Evolutionary conservation across 176 grass and related monocot species (phyloP).

Genomic region (Secale cereale): DNA sequence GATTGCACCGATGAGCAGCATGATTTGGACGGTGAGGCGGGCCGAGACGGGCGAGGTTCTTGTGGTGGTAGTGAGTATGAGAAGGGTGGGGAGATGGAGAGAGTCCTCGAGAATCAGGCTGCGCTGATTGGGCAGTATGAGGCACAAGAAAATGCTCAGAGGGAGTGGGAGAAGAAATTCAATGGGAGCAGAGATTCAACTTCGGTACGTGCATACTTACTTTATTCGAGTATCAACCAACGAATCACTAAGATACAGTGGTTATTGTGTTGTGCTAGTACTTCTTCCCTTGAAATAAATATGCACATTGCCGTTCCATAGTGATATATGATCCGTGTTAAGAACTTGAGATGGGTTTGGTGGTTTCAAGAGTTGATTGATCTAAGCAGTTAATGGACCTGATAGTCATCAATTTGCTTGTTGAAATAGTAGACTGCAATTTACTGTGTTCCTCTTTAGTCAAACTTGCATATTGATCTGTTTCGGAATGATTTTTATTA

Average conservation of each 20-base stretch:
- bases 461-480: conserved; percentile 2
- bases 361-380: neutral
- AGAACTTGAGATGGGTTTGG: neutral
- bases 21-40: conserved; percentile 50
- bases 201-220: conserved; percentile 26
- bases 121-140: conserved; percentile 75
- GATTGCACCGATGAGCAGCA: conserved; percentile 39
- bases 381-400: neutral
- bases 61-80: conserved; percentile 16
- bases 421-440: neutral
- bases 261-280: neutral
- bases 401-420: neutral
- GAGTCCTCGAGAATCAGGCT: conserved; percentile 78
- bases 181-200: conserved; percentile 28
- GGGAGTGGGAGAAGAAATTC: conserved; percentile 95
- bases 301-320: neutral
- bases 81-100: conserved; percentile 79
- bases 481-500: neutral
- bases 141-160: conserved; percentile 88
- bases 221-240: neutral
- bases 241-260: neutral
- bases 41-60: conserved; percentile 31
- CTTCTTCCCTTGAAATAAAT: neutral
- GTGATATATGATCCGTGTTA: neutral
- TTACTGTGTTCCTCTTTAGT: neutral